Evolutionary conservation across 257 asterid genomes (phyloP).

Genomic region (Scutellaria barbata): DNA sequence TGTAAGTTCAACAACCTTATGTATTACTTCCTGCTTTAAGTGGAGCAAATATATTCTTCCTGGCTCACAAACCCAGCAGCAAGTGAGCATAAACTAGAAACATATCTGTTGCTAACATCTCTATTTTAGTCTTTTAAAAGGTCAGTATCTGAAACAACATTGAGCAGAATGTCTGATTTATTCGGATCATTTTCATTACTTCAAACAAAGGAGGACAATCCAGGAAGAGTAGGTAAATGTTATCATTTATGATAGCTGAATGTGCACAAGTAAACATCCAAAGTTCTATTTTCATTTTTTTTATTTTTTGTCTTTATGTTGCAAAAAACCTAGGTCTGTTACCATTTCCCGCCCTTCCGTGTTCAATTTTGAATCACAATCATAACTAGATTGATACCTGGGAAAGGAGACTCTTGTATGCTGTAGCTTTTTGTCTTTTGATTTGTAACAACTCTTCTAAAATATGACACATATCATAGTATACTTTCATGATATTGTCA

Average conservation of each 20-base stretch:
- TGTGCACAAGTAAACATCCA: background rate
- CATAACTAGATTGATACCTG: background rate
- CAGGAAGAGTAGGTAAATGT: slow-evolving; percentile 45
- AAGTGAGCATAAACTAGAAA: slow-evolving; percentile 3
- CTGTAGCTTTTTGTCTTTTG: slow-evolving; percentile 1
- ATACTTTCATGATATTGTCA: background rate
- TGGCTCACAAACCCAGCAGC: slow-evolving; percentile 6
- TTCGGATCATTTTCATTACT: slow-evolving; percentile 68
- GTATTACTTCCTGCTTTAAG: background rate
- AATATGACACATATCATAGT: background rate
- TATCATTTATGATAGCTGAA: slow-evolving; percentile 27
- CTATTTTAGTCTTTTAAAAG: slow-evolving; percentile 68
- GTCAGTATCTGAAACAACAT: slow-evolving; percentile 78
- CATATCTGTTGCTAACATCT: slow-evolving; percentile 21
- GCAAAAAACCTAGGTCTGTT: background rate
- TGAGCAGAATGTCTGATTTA: slow-evolving; percentile 66
- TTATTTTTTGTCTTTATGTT: background rate
- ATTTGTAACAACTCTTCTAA: background rate
- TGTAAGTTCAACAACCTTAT: slow-evolving; percentile 50
- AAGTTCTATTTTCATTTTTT: background rate
- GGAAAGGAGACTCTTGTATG: background rate
- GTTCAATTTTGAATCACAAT: slow-evolving; percentile 14
- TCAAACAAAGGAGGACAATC: slow-evolving; percentile 60
- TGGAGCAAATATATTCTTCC: background rate
- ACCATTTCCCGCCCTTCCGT: background rate